Evolutionary conservation across 2,329 filamentous ascomycete species (phyloP).

Genomic region (Colletotrichum gloeosporioides): DNA sequence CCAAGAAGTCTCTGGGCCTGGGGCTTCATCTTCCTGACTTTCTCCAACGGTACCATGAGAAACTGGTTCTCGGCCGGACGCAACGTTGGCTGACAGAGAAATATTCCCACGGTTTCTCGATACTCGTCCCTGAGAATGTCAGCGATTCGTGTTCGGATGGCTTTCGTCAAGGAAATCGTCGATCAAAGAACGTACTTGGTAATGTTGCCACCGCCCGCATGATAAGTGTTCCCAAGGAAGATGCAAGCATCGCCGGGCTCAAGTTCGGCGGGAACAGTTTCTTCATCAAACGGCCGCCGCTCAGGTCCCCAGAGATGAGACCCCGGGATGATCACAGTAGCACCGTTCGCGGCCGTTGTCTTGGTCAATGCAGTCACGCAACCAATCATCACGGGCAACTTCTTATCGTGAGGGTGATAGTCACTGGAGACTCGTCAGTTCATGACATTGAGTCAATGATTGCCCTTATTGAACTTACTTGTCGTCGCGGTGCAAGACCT

Average conservation of each 20-base stretch:
- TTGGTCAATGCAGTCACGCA: slow-evolving; percentile 43
- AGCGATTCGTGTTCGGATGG: fast-evolving
- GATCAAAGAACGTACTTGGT: slow-evolving; percentile 26
- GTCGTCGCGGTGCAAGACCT: slow-evolving; percentile 43
- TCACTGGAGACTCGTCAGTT: background rate
- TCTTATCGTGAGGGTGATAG: slow-evolving; percentile 33
- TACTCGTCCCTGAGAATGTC: slow-evolving; percentile 26
- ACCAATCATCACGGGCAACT: slow-evolving; percentile 41
- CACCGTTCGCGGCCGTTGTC: slow-evolving; percentile 45
- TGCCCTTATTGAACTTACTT: background rate
- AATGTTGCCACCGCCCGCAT: slow-evolving; percentile 43
- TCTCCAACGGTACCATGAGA: slow-evolving; percentile 33
- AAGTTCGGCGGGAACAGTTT: slow-evolving; percentile 43
- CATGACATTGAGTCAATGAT: fast-evolving
- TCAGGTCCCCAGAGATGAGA: slow-evolving; percentile 46
- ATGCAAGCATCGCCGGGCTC: slow-evolving; percentile 44
- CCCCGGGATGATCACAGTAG: slow-evolving; percentile 44
- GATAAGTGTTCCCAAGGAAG: slow-evolving; percentile 43
- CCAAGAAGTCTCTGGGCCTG: slow-evolving; percentile 36
- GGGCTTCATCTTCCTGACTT: slow-evolving; percentile 32
- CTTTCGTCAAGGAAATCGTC: too few species aligned
- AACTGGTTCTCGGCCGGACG: slow-evolving; percentile 40
- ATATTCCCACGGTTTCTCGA: slow-evolving; percentile 36
- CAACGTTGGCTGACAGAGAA: slow-evolving; percentile 37
- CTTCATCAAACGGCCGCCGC: slow-evolving; percentile 37